Percentiles rank a stretch among this genome's conserved stretches.
Conservation (phyloP, 2,329 filamentous ascomycete species). For the Alternaria triticina region DNA sequence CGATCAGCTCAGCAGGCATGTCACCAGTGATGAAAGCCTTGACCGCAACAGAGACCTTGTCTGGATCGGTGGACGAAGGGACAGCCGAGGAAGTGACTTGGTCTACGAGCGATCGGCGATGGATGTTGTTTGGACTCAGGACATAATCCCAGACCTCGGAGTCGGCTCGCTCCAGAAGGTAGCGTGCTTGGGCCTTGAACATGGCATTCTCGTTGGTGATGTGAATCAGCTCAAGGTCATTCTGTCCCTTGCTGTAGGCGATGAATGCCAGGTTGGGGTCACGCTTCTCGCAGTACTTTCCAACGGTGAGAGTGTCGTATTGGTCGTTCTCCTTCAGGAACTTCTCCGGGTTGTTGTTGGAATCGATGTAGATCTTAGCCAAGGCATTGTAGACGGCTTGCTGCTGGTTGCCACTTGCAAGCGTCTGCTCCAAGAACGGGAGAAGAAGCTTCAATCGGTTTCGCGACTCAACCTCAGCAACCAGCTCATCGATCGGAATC, state of each 20-base stretch:
- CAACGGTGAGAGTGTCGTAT: constrained; percentile 89
- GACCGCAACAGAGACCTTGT: constrained; percentile 93
- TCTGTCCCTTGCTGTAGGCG: constrained; percentile 94
- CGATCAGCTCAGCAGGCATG: constrained; percentile 91
- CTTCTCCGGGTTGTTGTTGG: constrained; percentile 96
- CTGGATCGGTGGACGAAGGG: constrained; percentile 80
- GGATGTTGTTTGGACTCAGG: constrained; percentile 92
- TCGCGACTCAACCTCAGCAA: constrained; percentile 90
- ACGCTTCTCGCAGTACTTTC: constrained; percentile 98
- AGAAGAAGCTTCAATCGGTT: constrained; percentile 95
- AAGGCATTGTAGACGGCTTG: constrained; percentile 96
- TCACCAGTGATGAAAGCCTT: constrained; percentile 91
- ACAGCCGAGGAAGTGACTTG: constrained; percentile 96
- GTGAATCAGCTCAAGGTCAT: constrained; percentile 94
- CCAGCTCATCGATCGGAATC: constrained; percentile 93
- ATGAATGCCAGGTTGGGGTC: constrained; percentile 96
- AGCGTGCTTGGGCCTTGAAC: constrained; percentile 97
- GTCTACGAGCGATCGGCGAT: constrained; percentile 90
- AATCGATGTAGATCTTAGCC: constrained; percentile 99
- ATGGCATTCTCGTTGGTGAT: constrained; percentile 99
- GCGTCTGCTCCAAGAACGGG: constrained; percentile 92
- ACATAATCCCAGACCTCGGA: constrained; percentile 93
- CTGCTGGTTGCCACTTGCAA: constrained; percentile 90
- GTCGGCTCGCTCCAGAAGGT: constrained; percentile 89
- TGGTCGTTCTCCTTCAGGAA: constrained; percentile 98